Evolutionary conservation across 2,329 filamentous ascomycete species (phyloP).

Genomic region (Ilyonectria mors-panacis): DNA sequence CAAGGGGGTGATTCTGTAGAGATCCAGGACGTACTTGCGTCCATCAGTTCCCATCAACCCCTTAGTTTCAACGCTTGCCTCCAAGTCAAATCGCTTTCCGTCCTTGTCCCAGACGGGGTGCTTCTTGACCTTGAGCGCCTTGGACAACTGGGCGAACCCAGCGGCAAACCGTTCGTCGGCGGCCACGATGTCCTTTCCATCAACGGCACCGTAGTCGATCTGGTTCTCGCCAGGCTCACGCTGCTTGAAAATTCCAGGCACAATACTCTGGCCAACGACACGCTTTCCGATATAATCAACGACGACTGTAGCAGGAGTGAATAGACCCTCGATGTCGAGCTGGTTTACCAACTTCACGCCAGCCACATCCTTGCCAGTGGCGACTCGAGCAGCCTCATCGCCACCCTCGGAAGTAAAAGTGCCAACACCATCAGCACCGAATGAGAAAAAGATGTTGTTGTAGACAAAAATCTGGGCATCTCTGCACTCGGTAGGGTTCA

Average conservation of each 20-base stretch:
- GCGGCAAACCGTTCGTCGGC: conserved; percentile 88
- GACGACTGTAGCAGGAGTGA: conserved; percentile 95
- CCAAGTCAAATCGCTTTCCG: conserved; percentile 88
- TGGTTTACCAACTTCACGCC: conserved; percentile 97
- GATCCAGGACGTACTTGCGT: conserved; percentile 95
- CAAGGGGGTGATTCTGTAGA: conserved; percentile 94
- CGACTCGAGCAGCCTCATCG: conserved; percentile 94
- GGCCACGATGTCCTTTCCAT: conserved; percentile 95
- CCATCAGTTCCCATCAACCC: conserved; percentile 97
- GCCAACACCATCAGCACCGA: conserved; percentile 95
- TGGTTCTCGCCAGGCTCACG: conserved; percentile 97
- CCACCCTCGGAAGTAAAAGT: conserved; percentile 97
- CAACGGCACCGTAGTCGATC: conserved; percentile 98
- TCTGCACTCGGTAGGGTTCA: conserved; percentile 93
- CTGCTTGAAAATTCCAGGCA: conserved; percentile 99
- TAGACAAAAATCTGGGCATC: conserved; percentile 99
- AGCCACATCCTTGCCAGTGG: conserved; percentile 95
- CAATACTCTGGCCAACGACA: conserved; percentile 97
- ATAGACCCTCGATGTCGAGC: conserved; percentile 93
- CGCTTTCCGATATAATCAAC: conserved; percentile 98
- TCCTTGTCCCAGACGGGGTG: conserved; percentile 99
- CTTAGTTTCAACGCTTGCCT: conserved; percentile 98
- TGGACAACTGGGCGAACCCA: conserved; percentile 91
- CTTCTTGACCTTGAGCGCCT: conserved; percentile 91
- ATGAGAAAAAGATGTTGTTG: conserved; percentile 99